phyloP scores from a whole-genome alignment of 495 filamentous ascomycete species.

The Umbilicaria muhlenbergii region DNA sequence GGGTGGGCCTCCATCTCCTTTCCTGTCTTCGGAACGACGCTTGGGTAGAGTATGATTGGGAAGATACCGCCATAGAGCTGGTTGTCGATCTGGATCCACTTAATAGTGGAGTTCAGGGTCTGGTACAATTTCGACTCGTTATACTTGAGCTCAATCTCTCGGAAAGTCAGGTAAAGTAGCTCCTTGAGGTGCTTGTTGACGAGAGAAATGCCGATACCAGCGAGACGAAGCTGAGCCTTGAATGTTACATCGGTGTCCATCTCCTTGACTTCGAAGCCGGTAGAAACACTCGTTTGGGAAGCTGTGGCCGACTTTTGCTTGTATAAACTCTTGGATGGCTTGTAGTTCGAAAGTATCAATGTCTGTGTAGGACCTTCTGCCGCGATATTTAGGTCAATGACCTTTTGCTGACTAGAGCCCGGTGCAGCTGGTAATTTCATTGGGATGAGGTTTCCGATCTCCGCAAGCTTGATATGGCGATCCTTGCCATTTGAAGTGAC shows the following conservation, averaged over 20 bases:
- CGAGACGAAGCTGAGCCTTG: conserved; percentile 70
- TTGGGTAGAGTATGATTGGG: conserved; percentile 92
- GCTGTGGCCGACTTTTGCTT: conserved; percentile 50
- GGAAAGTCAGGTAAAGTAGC: conserved; percentile 82
- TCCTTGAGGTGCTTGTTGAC: conserved; percentile 87
- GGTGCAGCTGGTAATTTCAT: conserved; percentile 59
- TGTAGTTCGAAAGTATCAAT: conserved; percentile 87
- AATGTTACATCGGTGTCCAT: conserved; percentile 75
- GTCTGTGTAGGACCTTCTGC: conserved; percentile 94
- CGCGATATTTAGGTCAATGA: conserved; percentile 88
- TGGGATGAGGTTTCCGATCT: conserved; percentile 88
- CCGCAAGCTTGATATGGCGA: conserved; percentile 80
- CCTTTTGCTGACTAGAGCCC: conserved; percentile 46
- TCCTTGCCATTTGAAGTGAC: conserved; percentile 66
- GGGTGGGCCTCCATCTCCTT: conserved; percentile 96
- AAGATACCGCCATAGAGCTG: conserved; percentile 97
- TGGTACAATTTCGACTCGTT: conserved; percentile 86
- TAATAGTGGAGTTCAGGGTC: conserved; percentile 74
- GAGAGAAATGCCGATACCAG: conserved; percentile 84
- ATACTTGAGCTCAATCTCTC: conserved; percentile 82
- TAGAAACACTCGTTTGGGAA: conserved; percentile 41
- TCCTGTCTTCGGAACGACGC: conserved; percentile 95
- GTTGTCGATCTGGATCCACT: conserved; percentile 99
- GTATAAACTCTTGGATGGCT: conserved; percentile 84
- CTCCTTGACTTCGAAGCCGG: conserved; percentile 86